Conservation (phyloP, 495 filamentous ascomycete genomes). For the Trichocladium antarcticum region DNA sequence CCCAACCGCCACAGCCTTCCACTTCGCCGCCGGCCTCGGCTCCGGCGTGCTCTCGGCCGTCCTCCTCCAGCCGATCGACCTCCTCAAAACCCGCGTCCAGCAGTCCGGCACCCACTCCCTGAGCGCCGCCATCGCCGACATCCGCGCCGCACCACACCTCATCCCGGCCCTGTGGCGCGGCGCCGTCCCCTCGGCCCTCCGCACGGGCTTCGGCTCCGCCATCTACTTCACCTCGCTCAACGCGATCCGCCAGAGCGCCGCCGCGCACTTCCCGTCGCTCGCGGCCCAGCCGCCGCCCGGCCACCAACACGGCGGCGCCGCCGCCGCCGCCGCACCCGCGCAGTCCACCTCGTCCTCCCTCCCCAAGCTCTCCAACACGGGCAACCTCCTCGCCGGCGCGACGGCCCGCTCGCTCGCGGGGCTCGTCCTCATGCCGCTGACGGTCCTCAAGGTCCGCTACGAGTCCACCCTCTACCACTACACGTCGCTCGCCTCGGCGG, state of each 20-base stretch:
- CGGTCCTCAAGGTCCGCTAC: conserved; percentile 92
- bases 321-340: conserved; percentile 11
- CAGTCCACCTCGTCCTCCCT: conserved; percentile 58
- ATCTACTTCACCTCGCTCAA: conserved; percentile 92
- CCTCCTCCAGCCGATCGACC: conserved; percentile 89
- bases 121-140: conserved; percentile 55
- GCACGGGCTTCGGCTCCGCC: conserved; percentile 84
- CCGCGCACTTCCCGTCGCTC: conserved; percentile 34
- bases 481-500: conserved; percentile 60
- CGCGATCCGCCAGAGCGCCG: conserved; percentile 59
- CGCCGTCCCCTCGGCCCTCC: conserved; percentile 79
- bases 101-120: conserved; percentile 57
- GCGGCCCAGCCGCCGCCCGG: conserved; percentile 17
- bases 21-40: conserved; percentile 79
- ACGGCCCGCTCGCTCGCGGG: conserved; percentile 74
- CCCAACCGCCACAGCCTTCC: conserved; percentile 45
- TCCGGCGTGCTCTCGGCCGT: conserved; percentile 80
- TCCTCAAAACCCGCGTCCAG: conserved; percentile 93
- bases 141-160: conserved; percentile 45
- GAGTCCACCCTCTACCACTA: conserved; percentile 80
- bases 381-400: conserved; percentile 77
- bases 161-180: conserved; percentile 84
- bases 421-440: conserved; percentile 90
- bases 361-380: conserved; percentile 71
- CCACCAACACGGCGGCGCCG: too few relatives aligned